phyloP scores from a whole-genome alignment of 306 rosid species.

The Fragaria nilgerrensis region DNA sequence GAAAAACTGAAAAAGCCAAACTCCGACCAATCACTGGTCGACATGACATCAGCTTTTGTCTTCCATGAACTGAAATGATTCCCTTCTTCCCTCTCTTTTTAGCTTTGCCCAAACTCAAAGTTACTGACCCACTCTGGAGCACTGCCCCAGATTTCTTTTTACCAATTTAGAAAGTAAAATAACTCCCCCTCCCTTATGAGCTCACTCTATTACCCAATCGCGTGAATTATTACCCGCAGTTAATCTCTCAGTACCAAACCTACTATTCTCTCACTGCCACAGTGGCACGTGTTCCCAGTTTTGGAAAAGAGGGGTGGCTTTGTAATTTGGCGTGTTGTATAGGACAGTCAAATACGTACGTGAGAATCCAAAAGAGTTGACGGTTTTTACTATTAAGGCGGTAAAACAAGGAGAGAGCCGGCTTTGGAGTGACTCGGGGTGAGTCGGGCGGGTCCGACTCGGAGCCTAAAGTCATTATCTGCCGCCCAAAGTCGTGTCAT shows the following conservation, averaged over 20 bases:
- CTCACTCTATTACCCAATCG: not conserved
- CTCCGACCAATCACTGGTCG: slow-evolving; percentile 19
- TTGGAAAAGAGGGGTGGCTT: not conserved
- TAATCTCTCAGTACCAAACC: not conserved
- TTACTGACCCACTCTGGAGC: not conserved
- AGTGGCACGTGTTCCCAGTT: not conserved
- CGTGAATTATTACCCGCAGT: not conserved
- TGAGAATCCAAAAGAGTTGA: slow-evolving; percentile 17
- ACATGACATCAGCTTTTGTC: slow-evolving; percentile 62
- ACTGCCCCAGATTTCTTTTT: not conserved
- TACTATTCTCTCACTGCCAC: not conserved
- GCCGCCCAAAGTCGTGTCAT: slow-evolving; percentile 28
- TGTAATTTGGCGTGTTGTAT: not conserved
- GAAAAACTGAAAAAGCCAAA: slow-evolving; percentile 30
- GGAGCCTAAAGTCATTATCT: slow-evolving; percentile 27
- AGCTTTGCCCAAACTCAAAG: not conserved
- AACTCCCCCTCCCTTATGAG: not conserved
- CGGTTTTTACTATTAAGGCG: not conserved
- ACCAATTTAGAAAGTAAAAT: slow-evolving; percentile 1
- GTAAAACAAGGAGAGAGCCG: not conserved
- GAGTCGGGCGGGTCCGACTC: not conserved
- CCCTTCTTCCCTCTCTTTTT: not conserved
- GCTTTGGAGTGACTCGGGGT: slow-evolving; percentile 9
- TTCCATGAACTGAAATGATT: slow-evolving; percentile 51
- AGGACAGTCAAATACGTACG: slow-evolving; percentile 16